Percentiles rank a stretch among this genome's conserved stretches.
These are phyloP conservation scores for Nicotiana otophora DNA, from an alignment of 257 asterid species.

Conservation along the genomic window DNA sequence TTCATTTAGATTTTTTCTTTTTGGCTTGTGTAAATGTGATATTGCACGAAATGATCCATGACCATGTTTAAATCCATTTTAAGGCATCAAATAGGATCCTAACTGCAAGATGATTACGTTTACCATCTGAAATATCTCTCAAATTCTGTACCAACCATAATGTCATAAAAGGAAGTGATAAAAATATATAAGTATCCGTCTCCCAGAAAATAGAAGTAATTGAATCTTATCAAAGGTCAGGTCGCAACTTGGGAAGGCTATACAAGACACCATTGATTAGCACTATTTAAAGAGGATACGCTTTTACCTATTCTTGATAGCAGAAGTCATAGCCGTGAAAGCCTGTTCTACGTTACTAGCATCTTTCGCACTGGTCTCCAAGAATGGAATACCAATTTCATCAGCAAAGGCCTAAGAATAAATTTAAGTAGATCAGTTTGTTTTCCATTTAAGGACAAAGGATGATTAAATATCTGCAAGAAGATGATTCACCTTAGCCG, in stretches of 20 bases:
- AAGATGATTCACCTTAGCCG: slow-evolving; percentile 57
- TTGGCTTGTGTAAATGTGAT: not conserved
- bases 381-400: slow-evolving; percentile 85
- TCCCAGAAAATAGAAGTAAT: not conserved
- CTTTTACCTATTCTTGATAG: slow-evolving; percentile 64
- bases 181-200: not conserved
- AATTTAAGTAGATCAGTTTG: slow-evolving; percentile 5
- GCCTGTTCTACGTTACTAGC: slow-evolving; percentile 87
- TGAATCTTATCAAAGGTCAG: not conserved
- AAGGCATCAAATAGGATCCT: not conserved
- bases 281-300: not conserved
- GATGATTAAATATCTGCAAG: not conserved
- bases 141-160: not conserved
- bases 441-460: not conserved
- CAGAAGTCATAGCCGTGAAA: slow-evolving; percentile 93
- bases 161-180: slow-evolving; percentile 4
- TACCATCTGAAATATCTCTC: not conserved
- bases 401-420: slow-evolving; percentile 77
- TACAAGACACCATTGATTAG: not conserved
- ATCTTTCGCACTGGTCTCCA: slow-evolving; percentile 95
- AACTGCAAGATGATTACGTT: not conserved
- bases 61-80: not conserved
- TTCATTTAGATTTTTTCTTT: not conserved
- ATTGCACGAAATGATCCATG: not conserved
- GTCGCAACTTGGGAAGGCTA: not conserved